Base-by-base conservation (phyloP, 352 stramenopile genomes). In the Phytophthora citricola region DNA sequence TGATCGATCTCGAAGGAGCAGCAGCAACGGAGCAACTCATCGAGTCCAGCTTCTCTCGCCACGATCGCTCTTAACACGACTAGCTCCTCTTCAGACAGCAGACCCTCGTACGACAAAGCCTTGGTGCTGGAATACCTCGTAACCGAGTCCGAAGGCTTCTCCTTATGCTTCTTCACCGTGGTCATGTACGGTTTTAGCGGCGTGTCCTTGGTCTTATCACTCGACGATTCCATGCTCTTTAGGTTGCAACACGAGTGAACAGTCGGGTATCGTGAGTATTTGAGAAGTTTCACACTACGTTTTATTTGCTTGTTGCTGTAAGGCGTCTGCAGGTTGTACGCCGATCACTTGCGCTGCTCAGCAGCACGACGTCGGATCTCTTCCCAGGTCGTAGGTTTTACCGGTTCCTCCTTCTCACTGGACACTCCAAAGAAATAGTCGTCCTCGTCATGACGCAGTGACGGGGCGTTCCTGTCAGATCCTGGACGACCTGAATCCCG, bases 301-400 rank as follows among this genome's bases (percentile, higher is more conserved):
- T 48, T 58, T 41, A 49, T 22, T 31, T 29, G 22, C 6, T 26
- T 54, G 52, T 24, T 57, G 52, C 12, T 22, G 26, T 26, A 26
- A 26, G 24, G 24, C 32, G 29, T 5, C 22, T 41, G n/a, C 38
- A 46, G n/a, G 8, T 24, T 20, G 55, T 41, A n/a, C 38, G 46
- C 26, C 2, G 11, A 12, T 87, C 58, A 92, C 63, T 90, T 89
- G 45, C 72, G 63, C 17, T 78, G 68, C 12, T 78, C 59, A 29
- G 79, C 73, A 46, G 79, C 79, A 10, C 80, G 86, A 47, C 79
- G 77, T 36, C 86, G 84, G 26, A 94, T 85, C 27, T 94, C 84
- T 40, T 94, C 84, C 86, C 86, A 94, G 7, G 84, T 90, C 11
- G 82, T 92, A 7, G 75, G 71, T 36, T 89, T 83, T 20, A 38